These are phyloP conservation scores for Solanum clarkiae DNA, from an alignment of 257 asterid species.

Conservation along the genomic window DNA sequence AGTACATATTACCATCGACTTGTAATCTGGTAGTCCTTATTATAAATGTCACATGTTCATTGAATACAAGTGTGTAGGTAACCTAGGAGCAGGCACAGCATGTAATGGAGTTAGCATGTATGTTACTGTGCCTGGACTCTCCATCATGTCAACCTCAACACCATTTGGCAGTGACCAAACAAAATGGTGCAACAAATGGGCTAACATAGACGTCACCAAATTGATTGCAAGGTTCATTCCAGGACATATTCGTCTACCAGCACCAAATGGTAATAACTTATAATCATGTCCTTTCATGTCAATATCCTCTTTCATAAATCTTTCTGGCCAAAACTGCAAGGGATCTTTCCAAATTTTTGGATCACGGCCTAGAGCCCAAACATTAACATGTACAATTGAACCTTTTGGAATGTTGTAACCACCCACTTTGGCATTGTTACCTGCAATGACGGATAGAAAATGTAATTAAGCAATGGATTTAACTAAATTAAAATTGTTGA, in stretches of 20 bases:
- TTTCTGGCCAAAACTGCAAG: conserved; percentile 56
- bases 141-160: conserved; percentile 54
- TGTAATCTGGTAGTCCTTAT: too few relatives aligned
- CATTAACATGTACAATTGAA: conserved; percentile 59
- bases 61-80: conserved; percentile 29
- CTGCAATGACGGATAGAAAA: too few relatives aligned
- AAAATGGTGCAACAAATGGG: conserved; percentile 65
- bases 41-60: background rate
- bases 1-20: background rate
- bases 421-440: conserved; percentile 37
- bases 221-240: conserved; percentile 69
- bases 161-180: conserved; percentile 43
- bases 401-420: conserved; percentile 73
- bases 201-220: conserved; percentile 55
- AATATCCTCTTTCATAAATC: conserved; percentile 55
- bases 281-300: conserved; percentile 78
- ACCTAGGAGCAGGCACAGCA: conserved; percentile 52
- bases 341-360: conserved; percentile 58
- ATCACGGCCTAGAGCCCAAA: conserved; percentile 76
- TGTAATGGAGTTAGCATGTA: conserved; percentile 57
- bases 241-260: conserved; percentile 63
- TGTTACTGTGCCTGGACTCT: conserved; percentile 70
- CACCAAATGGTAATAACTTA: conserved; percentile 60
- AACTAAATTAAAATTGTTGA: too few relatives aligned
- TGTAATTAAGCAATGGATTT: too few relatives aligned